These are phyloP conservation scores for Graphilbum sp. DNA, from an alignment of 2,329 filamentous ascomycete genomes.

Conservation along the genomic window DNA sequence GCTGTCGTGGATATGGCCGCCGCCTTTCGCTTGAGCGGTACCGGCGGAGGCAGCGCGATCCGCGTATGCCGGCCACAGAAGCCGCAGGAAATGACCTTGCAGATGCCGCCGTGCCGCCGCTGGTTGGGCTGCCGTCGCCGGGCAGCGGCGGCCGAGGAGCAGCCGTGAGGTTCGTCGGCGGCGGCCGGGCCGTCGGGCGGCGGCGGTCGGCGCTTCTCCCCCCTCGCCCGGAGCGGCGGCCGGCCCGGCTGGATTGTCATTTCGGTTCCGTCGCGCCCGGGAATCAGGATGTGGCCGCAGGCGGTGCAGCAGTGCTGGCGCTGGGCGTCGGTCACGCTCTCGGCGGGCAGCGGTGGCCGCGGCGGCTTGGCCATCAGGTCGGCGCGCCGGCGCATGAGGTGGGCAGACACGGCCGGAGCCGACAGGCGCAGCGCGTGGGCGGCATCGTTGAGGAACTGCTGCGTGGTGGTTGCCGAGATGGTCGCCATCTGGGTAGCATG, in stretches of 20 bases:
- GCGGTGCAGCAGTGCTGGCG: slow-evolving; percentile 38
- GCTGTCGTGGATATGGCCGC: not conserved
- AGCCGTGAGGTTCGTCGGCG: not conserved
- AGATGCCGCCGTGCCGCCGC: slow-evolving; percentile 11
- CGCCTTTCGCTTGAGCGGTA: slow-evolving; percentile 10
- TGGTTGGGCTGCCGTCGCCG: too few relatives aligned
- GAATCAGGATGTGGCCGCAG: slow-evolving; percentile 45
- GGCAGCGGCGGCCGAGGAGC: too few relatives aligned
- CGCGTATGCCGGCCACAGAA: slow-evolving; percentile 27
- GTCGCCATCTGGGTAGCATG: not conserved
- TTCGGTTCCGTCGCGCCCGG: slow-evolving; percentile 25
- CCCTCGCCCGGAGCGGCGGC: slow-evolving; percentile 15
- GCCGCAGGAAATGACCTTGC: slow-evolving; percentile 27
- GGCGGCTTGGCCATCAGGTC: slow-evolving; percentile 29
- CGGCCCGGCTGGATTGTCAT: slow-evolving; percentile 19
- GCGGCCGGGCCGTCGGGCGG: not conserved
- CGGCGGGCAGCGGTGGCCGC: slow-evolving; percentile 10
- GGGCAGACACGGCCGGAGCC: slow-evolving; percentile 40
- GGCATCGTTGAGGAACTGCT: slow-evolving; percentile 37
- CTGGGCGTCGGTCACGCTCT: slow-evolving; percentile 29
- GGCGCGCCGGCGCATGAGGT: slow-evolving; percentile 38
- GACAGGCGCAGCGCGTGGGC: slow-evolving; percentile 36
- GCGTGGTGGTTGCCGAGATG: slow-evolving; percentile 5
- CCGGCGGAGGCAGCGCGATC: slow-evolving; percentile 21
- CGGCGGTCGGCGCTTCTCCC: slow-evolving; percentile 4